Base-by-base conservation (phyloP, 192 early-diverging fungal species). In the Linnemannia schmuckeri region DNA sequence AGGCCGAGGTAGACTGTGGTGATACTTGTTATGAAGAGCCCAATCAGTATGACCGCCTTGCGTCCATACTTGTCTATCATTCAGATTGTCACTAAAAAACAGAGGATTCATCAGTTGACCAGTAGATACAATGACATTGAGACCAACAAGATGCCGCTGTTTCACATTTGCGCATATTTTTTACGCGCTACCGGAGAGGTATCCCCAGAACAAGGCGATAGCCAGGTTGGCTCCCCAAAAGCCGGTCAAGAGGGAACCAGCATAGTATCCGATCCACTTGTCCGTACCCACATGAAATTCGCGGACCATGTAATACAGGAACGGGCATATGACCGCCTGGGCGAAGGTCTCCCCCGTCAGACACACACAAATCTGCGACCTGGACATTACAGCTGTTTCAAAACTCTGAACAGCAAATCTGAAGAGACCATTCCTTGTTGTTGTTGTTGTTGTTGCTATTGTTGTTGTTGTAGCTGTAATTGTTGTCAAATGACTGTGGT, bases 221-320 rank as follows among this genome's bases (percentile, higher is more conserved):
- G 52, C 72, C 42, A 84, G 66, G 46, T 79, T 79, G 15, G 77
- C 82, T 4, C 47, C 30, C 82, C 82, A 84, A 54, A 75, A 84
- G 24, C 74, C 73, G 33, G 82, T 79, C 77, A 63, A 75, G 13
- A 84, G 82, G 7, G 79, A 42, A 1, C 83, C 83, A 7, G 83
- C 70, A 68, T 85, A 80, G 42, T 85, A 85, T 8, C 78, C 74
- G 24, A 85, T 85, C 83, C 78, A 85, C 49, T 73, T 80, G 33
- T 85, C 83, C 7, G 74, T 3, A 20, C 78, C 74, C 22, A 85
- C 77, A 35, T 79, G 82, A 46, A 79, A 84, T 70, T 79, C 73
- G 0, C 78, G 83, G 3, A 85, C 78, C 83, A 85, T 76, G 69
- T 77, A 77, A 52, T 80, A 85, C 33, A 85, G 17, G 35, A 85